A percentile compares a stretch with the other conserved stretches of the same genome.
Evolutionary conservation across 2,329 filamentous ascomycete genomes (phyloP).

Genomic region (Claviceps digitariae): DNA sequence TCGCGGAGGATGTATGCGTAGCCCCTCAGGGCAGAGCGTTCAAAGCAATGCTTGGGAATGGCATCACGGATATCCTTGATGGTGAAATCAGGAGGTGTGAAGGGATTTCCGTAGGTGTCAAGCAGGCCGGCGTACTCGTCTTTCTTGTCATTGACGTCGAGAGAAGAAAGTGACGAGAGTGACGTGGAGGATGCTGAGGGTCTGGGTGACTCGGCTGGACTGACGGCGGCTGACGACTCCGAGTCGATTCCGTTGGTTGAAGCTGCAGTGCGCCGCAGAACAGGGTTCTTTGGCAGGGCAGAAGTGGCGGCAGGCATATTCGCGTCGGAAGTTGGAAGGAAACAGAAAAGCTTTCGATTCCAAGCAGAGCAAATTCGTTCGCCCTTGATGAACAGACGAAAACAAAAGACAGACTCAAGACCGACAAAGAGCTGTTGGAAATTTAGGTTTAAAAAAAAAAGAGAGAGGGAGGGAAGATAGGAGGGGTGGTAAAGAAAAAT

Average conservation of each 20-base stretch:
- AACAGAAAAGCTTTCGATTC: not conserved
- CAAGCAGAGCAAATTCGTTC: not conserved
- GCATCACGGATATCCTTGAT: constrained; percentile 96
- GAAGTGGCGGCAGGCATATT: constrained; percentile 35
- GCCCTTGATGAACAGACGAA: not conserved
- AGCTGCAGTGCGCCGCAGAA: constrained; percentile 34
- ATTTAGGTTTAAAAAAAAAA: not conserved
- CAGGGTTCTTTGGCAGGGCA: constrained; percentile 27
- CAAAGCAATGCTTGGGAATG: constrained; percentile 94
- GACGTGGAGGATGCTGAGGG: constrained; percentile 72
- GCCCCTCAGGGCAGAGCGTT: constrained; percentile 65
- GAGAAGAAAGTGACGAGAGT: constrained; percentile 74
- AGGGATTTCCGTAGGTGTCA: constrained; percentile 91
- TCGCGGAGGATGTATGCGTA: constrained; percentile 79
- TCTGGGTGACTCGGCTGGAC: constrained; percentile 46
- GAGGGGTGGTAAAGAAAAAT: not conserved
- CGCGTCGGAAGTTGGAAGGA: not conserved
- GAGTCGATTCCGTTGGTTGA: constrained; percentile 34
- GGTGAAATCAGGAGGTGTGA: constrained; percentile 86
- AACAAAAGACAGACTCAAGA: not conserved
- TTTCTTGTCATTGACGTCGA: constrained; percentile 29
- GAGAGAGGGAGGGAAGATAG: not conserved
- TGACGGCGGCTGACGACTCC: constrained; percentile 43
- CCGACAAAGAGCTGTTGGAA: not conserved
- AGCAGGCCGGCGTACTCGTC: constrained; percentile 51